Evolutionary conservation across 495 filamentous ascomycete species (phyloP).

Genomic region (Penicillium paxilli): DNA sequence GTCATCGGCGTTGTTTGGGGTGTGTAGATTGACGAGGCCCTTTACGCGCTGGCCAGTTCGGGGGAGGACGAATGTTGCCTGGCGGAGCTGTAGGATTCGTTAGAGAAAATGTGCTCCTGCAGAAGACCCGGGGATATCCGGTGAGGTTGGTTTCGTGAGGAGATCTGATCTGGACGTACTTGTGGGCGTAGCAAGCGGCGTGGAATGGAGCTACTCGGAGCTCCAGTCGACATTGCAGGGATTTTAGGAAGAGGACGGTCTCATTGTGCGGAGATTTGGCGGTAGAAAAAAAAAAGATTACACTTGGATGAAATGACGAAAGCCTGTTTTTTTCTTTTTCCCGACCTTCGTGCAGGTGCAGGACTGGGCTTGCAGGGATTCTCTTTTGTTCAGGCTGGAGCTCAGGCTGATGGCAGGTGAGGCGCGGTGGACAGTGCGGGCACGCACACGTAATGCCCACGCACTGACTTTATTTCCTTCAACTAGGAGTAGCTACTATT

Average conservation of each 20-base stretch:
- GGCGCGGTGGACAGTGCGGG: too few relatives aligned
- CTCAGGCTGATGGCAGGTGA: too few relatives aligned
- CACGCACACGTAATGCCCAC: too few relatives aligned
- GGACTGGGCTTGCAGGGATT: neutral
- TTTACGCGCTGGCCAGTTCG: conserved; percentile 54
- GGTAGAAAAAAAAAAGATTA: neutral
- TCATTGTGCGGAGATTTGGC: neutral
- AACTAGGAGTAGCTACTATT: too few relatives aligned
- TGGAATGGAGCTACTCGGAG: conserved; percentile 32
- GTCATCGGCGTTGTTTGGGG: conserved; percentile 16
- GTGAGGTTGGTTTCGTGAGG: neutral
- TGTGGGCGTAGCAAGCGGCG: conserved; percentile 42
- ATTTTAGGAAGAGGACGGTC: conserved; percentile 15
- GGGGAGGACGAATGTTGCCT: conserved; percentile 55
- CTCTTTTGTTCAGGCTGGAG: too few relatives aligned
- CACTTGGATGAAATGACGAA: too few relatives aligned
- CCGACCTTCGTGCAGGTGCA: neutral
- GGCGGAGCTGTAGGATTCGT: conserved; percentile 43
- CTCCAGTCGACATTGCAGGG: conserved; percentile 30
- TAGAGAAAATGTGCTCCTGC: neutral
- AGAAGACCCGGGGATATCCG: neutral
- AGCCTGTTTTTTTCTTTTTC: neutral
- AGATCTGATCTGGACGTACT: conserved; percentile 20
- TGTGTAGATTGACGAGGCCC: conserved; percentile 48
- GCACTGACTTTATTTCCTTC: too few relatives aligned